phyloP scores from a whole-genome alignment of 1,284 basidiomycete genomes.

The Anthracocystis walkeri region DNA sequence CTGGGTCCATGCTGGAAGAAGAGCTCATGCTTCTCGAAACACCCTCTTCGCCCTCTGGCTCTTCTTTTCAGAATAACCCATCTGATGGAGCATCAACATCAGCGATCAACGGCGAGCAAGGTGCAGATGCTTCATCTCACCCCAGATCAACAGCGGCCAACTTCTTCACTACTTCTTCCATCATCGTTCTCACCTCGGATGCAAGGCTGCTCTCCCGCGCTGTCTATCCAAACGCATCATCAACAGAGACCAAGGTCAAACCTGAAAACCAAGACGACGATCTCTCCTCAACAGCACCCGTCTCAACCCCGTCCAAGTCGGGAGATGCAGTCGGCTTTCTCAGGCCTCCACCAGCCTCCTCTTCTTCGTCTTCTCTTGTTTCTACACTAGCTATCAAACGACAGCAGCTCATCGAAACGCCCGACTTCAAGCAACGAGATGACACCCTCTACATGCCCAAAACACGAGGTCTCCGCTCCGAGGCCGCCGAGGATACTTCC shows the following conservation, averaged over 20 bases:
- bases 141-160: neutral
- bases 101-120: neutral
- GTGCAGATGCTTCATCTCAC: conserved; percentile 6
- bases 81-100: conserved; percentile 4
- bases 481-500: conserved; percentile 76
- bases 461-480: conserved; percentile 50
- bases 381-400: conserved; percentile 43
- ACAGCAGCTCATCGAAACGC: conserved; percentile 59
- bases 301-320: conserved; percentile 5
- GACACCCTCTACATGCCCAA: conserved; percentile 59
- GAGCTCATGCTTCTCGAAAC: conserved; percentile 47
- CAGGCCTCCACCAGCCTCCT: neutral
- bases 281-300: neutral
- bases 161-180: conserved; percentile 17
- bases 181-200: conserved; percentile 39
- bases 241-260: conserved; percentile 9
- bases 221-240: conserved; percentile 15
- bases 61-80: conserved; percentile 5
- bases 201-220: conserved; percentile 11
- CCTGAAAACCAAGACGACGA: conserved; percentile 8
- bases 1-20: conserved; percentile 54
- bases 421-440: conserved; percentile 56
- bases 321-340: conserved; percentile 1
- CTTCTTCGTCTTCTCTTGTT: conserved; percentile 17
- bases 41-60: conserved; percentile 19